Conservation (phyloP, 1,139 yeast genomes). For the Yamadazyma triangularis region DNA sequence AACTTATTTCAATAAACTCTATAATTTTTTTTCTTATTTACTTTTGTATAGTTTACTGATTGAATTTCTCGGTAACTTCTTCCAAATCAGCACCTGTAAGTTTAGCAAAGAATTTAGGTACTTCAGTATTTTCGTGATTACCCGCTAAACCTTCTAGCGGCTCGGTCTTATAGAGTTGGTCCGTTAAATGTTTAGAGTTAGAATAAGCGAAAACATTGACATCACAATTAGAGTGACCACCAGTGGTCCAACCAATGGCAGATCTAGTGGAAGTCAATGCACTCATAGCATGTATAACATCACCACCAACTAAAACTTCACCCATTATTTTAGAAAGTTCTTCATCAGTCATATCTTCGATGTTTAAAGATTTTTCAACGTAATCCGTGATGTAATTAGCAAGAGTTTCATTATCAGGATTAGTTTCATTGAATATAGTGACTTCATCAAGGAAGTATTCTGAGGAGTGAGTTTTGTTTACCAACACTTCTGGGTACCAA, state of each 20-base stretch:
- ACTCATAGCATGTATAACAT: slow-evolving; percentile 13
- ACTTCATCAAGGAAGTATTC: slow-evolving; percentile 49
- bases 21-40: no score
- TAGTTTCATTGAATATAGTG: slow-evolving; percentile 17
- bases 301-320: slow-evolving; percentile 9
- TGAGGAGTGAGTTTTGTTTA: slow-evolving; percentile 67
- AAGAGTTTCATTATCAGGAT: slow-evolving; percentile 24
- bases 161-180: slow-evolving; percentile 21
- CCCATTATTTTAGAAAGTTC: slow-evolving; percentile 35
- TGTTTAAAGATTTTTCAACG: slow-evolving; percentile 55
- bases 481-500: slow-evolving; percentile 77
- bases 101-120: slow-evolving; percentile 62
- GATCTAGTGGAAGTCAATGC: slow-evolving; percentile 63
- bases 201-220: slow-evolving; percentile 78
- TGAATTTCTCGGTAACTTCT: slow-evolving; percentile 35
- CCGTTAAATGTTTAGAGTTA: slow-evolving; percentile 32
- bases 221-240: slow-evolving; percentile 89
- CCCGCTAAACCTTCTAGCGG: slow-evolving; percentile 51
- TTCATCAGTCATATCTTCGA: slow-evolving; percentile 46
- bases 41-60: background rate
- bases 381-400: slow-evolving; percentile 42
- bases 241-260: slow-evolving; percentile 85
- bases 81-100: slow-evolving; percentile 49
- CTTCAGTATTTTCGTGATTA: slow-evolving; percentile 74
- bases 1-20: no score